These are phyloP conservation scores for Saturnispora bothae DNA, from an alignment of 805 yeast genomes.

Conservation along the genomic window DNA sequence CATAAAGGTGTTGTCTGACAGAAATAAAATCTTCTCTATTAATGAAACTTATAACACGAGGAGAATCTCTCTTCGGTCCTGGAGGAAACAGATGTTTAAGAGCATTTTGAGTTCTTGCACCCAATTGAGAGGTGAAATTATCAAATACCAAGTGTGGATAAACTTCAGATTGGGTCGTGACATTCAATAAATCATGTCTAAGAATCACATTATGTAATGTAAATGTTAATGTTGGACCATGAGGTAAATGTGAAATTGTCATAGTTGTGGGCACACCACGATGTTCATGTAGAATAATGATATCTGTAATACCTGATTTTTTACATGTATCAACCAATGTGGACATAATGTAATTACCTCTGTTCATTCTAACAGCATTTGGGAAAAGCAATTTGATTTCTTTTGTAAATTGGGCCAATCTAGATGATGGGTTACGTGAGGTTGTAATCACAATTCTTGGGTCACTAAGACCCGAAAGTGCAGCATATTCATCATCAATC, in stretches of 20 bases:
- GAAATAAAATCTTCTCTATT: slow-evolving; percentile 86
- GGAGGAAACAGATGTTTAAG: slow-evolving; percentile 91
- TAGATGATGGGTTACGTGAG: slow-evolving; percentile 79
- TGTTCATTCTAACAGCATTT: slow-evolving; percentile 74
- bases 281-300: slow-evolving; percentile 85
- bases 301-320: slow-evolving; percentile 66
- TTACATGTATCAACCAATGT: slow-evolving; percentile 77
- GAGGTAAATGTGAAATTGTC: slow-evolving; percentile 91
- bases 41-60: slow-evolving; percentile 87
- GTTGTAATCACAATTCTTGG: slow-evolving; percentile 92
- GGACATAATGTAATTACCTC: slow-evolving; percentile 88
- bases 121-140: slow-evolving; percentile 71
- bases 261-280: slow-evolving; percentile 96
- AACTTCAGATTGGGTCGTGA: slow-evolving; percentile 83
- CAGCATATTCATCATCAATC: slow-evolving; percentile 89
- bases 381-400: slow-evolving; percentile 88
- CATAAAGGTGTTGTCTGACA: slow-evolving; percentile 92
- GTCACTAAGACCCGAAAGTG: slow-evolving; percentile 76
- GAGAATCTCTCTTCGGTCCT: slow-evolving; percentile 83
- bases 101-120: slow-evolving; percentile 69
- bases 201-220: slow-evolving; percentile 89
- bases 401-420: slow-evolving; percentile 83
- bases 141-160: slow-evolving; percentile 93
- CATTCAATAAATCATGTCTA: slow-evolving; percentile 80
- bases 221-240: slow-evolving; percentile 94